Evolutionary conservation across 2,329 filamentous ascomycete species (phyloP).

Genomic region (Mycogone perniciosa): DNA sequence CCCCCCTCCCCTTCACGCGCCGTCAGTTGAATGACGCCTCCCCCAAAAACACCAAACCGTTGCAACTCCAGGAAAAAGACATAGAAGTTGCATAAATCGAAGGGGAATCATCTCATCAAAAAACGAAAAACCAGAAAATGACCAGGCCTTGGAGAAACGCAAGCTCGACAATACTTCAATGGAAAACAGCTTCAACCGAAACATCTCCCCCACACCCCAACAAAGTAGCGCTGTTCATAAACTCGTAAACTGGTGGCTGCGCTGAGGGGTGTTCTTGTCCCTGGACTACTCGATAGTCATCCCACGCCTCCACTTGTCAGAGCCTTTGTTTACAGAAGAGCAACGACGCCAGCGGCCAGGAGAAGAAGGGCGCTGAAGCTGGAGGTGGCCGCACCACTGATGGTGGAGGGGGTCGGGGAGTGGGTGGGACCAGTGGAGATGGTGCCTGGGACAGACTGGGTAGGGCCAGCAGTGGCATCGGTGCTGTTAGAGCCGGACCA

Average conservation of each 20-base stretch:
- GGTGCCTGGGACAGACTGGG: conserved; percentile 17
- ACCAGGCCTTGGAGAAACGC: conserved; percentile 11
- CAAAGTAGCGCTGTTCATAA: conserved; percentile 18
- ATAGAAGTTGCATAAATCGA: conserved; percentile 16
- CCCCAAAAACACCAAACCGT: conserved; percentile 15
- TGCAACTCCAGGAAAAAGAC: conserved; percentile 21
- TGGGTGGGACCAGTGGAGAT: conserved; percentile 14
- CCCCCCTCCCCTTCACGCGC: background rate
- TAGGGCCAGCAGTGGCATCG: conserved; percentile 20
- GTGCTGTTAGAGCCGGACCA: conserved; percentile 30
- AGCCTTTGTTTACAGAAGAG: conserved; percentile 28
- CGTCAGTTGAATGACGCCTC: background rate
- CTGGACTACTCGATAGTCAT: conserved; percentile 12
- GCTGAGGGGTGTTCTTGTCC: conserved; percentile 17
- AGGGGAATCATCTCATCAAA: conserved; percentile 18
- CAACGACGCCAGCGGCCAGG: conserved; percentile 29
- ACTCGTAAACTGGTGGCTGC: conserved; percentile 31
- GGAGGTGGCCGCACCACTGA: conserved; percentile 25
- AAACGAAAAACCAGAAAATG: conserved; percentile 12
- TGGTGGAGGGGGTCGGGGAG: conserved; percentile 17
- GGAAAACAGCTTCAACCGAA: conserved; percentile 2
- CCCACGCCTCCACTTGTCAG: conserved; percentile 21
- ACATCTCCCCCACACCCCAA: conserved; percentile 6
- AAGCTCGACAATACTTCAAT: conserved; percentile 18
- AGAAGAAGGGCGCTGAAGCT: conserved; percentile 33